Base-by-base conservation (phyloP, 1,139 yeast genomes). In the Geotrichum europaeum region DNA sequence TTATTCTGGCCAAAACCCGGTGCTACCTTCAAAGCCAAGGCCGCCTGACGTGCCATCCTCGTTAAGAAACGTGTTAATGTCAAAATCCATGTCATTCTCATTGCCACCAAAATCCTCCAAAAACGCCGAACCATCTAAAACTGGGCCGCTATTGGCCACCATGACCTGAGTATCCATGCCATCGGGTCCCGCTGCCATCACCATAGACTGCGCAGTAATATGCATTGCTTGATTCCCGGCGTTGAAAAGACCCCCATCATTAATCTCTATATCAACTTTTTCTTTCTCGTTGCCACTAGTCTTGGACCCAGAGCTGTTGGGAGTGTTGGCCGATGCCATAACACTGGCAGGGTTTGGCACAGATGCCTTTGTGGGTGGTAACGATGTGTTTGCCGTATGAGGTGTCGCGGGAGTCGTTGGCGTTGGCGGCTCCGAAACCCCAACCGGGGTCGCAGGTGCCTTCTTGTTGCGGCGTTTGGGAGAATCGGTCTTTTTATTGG, bases 361-460 rank as follows among this genome's bases (percentile, higher is more conserved):
- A 24, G 40, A 18, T 40, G 57, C 40, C 22, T 55, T 20, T 6
- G 25, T 34, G 10, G 30, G 47, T 49, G 49, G 55, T 45, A 32
- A 56, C 47, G 59, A 57, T 43, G 55, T 24, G 53, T 56, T 49
- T 20, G 60, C 50, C 13, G 60, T 64, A 59, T 73, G 73, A 7
- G 76, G 77, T 1, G 77, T 74, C 12, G 73, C 69, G 1, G 77
- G 77, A 40, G 77, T 74, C 13, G 76, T 73, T 4, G 77, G 77
- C 12, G 77, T 73, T n/a, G 74, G 76, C 6, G 77, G 76, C 60
- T 73, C 77, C 4, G 75, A 70, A 12, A 51, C 40, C 70, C 64
- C 56, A 20, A 68, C 70, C 12, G 67, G 64, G 34, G 58, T 63
- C 25, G 56, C 66, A 56, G 65, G 69, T 12, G 63, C 64, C 53